Evolutionary conservation across 495 filamentous ascomycete species (phyloP).

Genomic region (Antarctomyces pellizariae): DNA sequence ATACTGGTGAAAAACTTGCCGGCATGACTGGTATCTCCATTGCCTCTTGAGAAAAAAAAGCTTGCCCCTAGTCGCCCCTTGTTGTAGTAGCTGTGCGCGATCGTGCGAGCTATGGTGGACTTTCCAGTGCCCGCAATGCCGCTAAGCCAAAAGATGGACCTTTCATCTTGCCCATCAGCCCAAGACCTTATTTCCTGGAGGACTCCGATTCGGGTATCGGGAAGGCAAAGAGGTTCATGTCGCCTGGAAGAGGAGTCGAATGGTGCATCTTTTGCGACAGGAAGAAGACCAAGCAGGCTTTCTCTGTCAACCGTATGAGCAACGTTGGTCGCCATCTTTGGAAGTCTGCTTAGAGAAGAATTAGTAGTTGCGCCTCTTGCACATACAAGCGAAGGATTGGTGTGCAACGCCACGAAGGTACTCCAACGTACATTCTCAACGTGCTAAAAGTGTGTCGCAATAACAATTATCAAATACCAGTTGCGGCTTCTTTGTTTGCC

Average conservation of each 20-base stretch:
- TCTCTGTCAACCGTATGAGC: too few relatives aligned
- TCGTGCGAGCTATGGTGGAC: conserved; percentile 7
- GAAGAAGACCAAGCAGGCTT: conserved; percentile 3
- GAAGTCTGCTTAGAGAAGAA: too few relatives aligned
- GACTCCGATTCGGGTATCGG: conserved; percentile 15
- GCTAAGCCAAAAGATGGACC: conserved; percentile 20
- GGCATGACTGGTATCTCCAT: conserved; percentile 5
- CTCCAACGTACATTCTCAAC: too few relatives aligned
- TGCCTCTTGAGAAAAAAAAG: conserved; percentile 5
- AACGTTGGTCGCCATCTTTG: too few relatives aligned
- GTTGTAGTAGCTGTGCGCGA: conserved; percentile 3
- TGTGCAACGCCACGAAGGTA: too few relatives aligned
- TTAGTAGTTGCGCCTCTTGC: too few relatives aligned
- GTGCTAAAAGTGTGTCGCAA: too few relatives aligned
- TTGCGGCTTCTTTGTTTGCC: too few relatives aligned
- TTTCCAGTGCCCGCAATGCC: conserved; percentile 2
- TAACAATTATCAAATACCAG: too few relatives aligned
- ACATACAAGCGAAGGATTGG: too few relatives aligned
- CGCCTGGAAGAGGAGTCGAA: conserved; percentile 4
- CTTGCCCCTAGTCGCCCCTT: conserved; percentile 5
- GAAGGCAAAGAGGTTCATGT: conserved; percentile 9
- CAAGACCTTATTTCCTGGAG: conserved; percentile 15
- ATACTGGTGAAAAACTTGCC: conserved; percentile 2
- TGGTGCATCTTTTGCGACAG: conserved; percentile 2
- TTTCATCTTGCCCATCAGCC: conserved; percentile 6